Evolutionary conservation across 176 grass and related monocot species (phyloP), one percentile per base, ranked within the genome.

Genomic region (Eragrostis nindensis): DNA sequence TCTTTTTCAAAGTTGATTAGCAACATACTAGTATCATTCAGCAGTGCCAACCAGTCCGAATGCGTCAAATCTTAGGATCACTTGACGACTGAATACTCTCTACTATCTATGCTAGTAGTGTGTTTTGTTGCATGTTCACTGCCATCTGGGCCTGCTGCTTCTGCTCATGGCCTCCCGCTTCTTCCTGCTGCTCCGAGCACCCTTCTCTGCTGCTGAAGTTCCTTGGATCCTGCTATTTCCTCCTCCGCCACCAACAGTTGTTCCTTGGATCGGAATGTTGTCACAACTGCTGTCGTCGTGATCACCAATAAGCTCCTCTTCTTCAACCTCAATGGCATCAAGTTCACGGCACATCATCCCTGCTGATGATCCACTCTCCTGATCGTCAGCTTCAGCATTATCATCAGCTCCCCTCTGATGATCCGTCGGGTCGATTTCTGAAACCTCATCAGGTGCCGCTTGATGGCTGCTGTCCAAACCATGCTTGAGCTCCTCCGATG

Each of bases 81-180:
- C 10, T 48, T 48, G 13, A 48, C 12, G 2, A 8, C 9, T 2
- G 21, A 21, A 44, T 44, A 44, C 42, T 5, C n/a, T n/a, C n/a
- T n/a, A n/a, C 3, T 44, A 10, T 44, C 6, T 44, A 44, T 44
- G 42, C 9, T 44, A 44, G 8, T 42, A 42, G 7, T 42, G 7
- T 36, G 4, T 44, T 44, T 44, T 10, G 21, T 56, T 55, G 27
- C 14, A 47, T 11, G 22, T n/a, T 76, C 45, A 80, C 40, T 79
- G 76, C 84, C 76, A 86, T 79, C 87, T 80, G 11, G 87, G 82
- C 54, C 77, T 82, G 36, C 47, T 32, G 47, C 29, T 73, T 29
- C 18, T 74, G 67, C 75, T 62, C 52, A 30, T 42, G 13, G 30
- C 70, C n/a, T 44, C 76, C 63, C 24, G 69, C 62, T 71, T 71